Base-by-base conservation (phyloP, 164 flowering plant genomes). In the Chimonanthus praecox region DNA sequence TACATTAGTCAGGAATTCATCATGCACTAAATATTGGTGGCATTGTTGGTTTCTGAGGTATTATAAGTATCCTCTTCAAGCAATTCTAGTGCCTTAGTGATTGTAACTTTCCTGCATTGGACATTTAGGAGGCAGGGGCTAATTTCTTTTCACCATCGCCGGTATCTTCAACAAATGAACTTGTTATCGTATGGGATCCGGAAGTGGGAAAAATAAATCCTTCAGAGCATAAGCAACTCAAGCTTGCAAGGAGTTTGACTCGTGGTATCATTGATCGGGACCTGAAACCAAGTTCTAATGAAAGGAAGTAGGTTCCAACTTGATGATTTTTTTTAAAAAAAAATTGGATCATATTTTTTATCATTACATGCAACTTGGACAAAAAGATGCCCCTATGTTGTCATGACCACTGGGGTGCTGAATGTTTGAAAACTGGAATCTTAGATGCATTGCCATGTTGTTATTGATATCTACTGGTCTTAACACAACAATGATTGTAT, bases 241-340 rank as follows among this genome's bases (percentile, higher is more conserved):
- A 94, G 85, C 83, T 96, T 58, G 97, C 97, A 2, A 90, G 99
- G 80, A 94, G 99, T 80, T 84, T 96, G 78, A 86, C 87, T 65
- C 97, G 99, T 77, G 98, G 97, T 73, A 89, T 96, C 76, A 94
- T 96, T 75, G 99, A 96, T 80, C 87, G 85, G 78, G 98, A 96
- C 86, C 94, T 96, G 46, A 96, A 96, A 82, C 99, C 99, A 70
- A 96, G 99, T 80, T 73, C 83, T 16, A 85, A 85, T 71, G 99
- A 96, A 70, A 87, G 97, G 76, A 96, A 92, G 99, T 96, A 90
- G 88, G 97, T 62, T 54, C 33, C 33, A 46, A 46, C 43, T 62
- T 49, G 20, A 6, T 3, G 20, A 43, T 49, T 5, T 62, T 62
- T 11, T 16, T 66, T 43, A 62, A 44, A 58, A 67, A 62, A 44